These are phyloP conservation scores for Neonectria punicea DNA, from an alignment of 2,329 filamentous ascomycete species.

Conservation along the genomic window DNA sequence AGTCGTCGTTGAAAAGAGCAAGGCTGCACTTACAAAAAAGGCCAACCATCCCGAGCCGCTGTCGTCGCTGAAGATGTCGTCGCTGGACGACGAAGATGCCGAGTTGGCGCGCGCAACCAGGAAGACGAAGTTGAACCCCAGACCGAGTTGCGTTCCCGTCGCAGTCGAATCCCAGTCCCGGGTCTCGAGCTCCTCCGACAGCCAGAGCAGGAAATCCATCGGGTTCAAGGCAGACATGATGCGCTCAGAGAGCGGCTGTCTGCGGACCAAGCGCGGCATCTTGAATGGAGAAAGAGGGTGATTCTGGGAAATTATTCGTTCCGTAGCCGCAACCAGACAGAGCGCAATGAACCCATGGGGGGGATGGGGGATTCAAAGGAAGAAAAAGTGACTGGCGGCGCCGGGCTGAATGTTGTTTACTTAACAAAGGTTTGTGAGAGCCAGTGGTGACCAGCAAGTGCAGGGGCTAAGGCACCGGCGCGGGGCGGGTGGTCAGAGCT, in stretches of 20 bases:
- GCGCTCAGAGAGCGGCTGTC: constrained; percentile 81
- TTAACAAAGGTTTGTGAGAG: constrained; percentile 37
- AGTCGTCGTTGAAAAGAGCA: constrained; percentile 1
- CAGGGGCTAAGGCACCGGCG: constrained; percentile 29
- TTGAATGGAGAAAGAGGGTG: constrained; percentile 42
- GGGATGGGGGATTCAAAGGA: constrained; percentile 3
- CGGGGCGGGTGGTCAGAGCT: constrained; percentile 46
- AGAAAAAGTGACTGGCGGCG: constrained; percentile 3
- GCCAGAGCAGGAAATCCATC: constrained; percentile 88
- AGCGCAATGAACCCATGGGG: constrained; percentile 6
- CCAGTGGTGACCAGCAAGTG: constrained; percentile 36
- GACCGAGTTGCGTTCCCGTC: constrained; percentile 79
- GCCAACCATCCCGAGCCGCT: constrained; percentile 72
- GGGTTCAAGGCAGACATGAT: constrained; percentile 84
- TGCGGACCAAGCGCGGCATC: constrained; percentile 83
- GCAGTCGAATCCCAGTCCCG: constrained; percentile 88
- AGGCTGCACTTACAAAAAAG: constrained; percentile 57
- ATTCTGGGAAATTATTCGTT: neutral
- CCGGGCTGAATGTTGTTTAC: constrained; percentile 41
- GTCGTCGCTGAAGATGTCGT: constrained; percentile 88
- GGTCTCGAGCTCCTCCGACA: constrained; percentile 92
- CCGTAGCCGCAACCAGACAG: constrained; percentile 5
- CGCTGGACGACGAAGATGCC: constrained; percentile 62
- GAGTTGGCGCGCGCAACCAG: constrained; percentile 85
- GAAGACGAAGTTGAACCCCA: constrained; percentile 82